Conservation (phyloP, 2,329 filamentous ascomycete species). For the Rasamsonia emersonii region DNA sequence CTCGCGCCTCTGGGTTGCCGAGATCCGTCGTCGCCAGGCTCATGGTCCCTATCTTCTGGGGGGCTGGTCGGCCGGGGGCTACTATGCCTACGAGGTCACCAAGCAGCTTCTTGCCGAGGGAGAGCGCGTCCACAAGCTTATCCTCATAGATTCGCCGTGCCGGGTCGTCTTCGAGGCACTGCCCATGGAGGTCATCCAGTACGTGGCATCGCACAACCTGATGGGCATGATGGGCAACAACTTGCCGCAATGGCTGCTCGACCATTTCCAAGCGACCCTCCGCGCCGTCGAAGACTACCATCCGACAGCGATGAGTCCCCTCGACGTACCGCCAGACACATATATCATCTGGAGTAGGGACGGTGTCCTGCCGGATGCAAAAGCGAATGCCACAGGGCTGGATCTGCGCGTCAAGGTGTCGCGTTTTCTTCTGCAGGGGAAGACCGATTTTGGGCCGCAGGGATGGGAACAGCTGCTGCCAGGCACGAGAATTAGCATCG, state of each 20-base stretch:
- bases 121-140: conserved; percentile 46
- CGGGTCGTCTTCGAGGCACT: conserved; percentile 15
- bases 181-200: conserved; percentile 2
- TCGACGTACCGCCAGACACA: conserved; percentile 20
- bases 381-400: conserved; percentile 17
- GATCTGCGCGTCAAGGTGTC: conserved; percentile 12
- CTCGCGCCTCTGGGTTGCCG: conserved; percentile 10
- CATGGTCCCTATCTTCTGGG: conserved; percentile 28
- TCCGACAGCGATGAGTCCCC: conserved; percentile 4
- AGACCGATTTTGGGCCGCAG: not conserved
- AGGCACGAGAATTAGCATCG: conserved; percentile 19
- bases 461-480: conserved; percentile 4
- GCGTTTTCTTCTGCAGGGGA: conserved; percentile 2
- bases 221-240: conserved; percentile 33
- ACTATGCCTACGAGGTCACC: conserved; percentile 29
- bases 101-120: conserved; percentile 46
- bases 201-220: conserved; percentile 33
- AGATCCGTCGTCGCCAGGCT: conserved; percentile 23
- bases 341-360: conserved; percentile 8
- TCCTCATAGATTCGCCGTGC: conserved; percentile 54
- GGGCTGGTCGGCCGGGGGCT: conserved; percentile 29
- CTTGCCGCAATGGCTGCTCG: conserved; percentile 30
- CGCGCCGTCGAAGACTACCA: conserved; percentile 5
- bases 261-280: conserved; percentile 8
- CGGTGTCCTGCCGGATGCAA: conserved; percentile 14